These are phyloP conservation scores for Saccharomyces paradoxus DNA, from an alignment of 805 yeast species.

Conservation along the genomic window DNA sequence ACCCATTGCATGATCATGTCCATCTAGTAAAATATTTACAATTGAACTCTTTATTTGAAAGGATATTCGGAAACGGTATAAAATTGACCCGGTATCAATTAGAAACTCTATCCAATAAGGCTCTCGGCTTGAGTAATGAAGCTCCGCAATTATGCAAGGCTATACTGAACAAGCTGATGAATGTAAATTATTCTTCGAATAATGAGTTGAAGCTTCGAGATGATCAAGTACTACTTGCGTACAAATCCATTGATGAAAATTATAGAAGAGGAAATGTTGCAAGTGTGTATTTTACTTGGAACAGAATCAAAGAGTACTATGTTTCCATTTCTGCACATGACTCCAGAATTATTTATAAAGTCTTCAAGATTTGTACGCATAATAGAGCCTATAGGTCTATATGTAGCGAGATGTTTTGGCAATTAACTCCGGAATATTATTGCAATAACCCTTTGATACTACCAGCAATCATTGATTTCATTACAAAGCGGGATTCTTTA, in stretches of 20 bases:
- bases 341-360: slow-evolving; percentile 19
- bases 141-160: slow-evolving; percentile 11
- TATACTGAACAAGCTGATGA: slow-evolving; percentile 12
- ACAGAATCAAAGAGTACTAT: slow-evolving; percentile 12
- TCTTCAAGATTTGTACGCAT: slow-evolving; percentile 15
- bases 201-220: slow-evolving; percentile 3
- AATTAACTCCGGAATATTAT: slow-evolving; percentile 15
- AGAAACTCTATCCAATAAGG: slow-evolving; percentile 16
- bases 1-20: slow-evolving; percentile 17
- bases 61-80: background rate
- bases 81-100: slow-evolving; percentile 11
- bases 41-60: slow-evolving; percentile 8
- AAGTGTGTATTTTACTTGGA: slow-evolving; percentile 22
- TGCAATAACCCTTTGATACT: slow-evolving; percentile 22
- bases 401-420: slow-evolving; percentile 12
- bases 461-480: slow-evolving; percentile 19
- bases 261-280: slow-evolving; percentile 18
- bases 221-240: slow-evolving; percentile 14
- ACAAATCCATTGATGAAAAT: slow-evolving; percentile 17
- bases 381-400: slow-evolving; percentile 16
- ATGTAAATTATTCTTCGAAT: background rate
- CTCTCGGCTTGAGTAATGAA: slow-evolving; percentile 10
- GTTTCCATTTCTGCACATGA: slow-evolving; percentile 15
- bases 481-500: slow-evolving; percentile 10
- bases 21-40: slow-evolving; percentile 12